phyloP scores from a whole-genome alignment of 441 rosid genomes.

The Erysimum cheiri region DNA sequence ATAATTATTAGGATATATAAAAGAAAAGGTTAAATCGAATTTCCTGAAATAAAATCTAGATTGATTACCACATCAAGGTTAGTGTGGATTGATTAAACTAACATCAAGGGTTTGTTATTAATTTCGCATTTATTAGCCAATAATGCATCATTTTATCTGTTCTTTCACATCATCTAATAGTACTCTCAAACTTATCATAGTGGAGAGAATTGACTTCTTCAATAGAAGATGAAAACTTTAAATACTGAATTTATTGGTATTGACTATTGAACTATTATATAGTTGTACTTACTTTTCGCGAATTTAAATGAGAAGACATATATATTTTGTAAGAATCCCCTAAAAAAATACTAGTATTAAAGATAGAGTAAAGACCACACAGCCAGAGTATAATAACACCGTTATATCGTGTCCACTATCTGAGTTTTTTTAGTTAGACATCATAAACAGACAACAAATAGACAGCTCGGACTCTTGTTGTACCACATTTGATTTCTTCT shows the following conservation, averaged over 20 bases:
- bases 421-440: background rate
- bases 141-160: background rate
- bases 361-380: conserved; percentile 15
- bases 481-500: conserved; percentile 28
- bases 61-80: background rate
- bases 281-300: conserved; percentile 27
- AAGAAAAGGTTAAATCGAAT: background rate
- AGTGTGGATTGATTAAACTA: background rate
- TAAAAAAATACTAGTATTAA: background rate
- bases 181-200: background rate
- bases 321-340: background rate
- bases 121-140: conserved; percentile 11
- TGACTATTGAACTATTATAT: conserved; percentile 10
- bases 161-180: background rate
- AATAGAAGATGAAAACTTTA: background rate
- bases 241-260: background rate
- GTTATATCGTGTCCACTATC: conserved; percentile 37
- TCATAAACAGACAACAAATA: conserved; percentile 25
- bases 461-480: conserved; percentile 31
- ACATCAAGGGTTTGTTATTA: background rate
- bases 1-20: too few relatives aligned
- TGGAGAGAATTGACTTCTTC: conserved; percentile 27
- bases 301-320: conserved; percentile 14
- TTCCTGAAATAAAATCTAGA: background rate
- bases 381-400: conserved; percentile 21